Percentiles rank a stretch among this genome's conserved stretches.
Conservation (phyloP, 441 rosid species). For the Euphorbia corollata region DNA sequence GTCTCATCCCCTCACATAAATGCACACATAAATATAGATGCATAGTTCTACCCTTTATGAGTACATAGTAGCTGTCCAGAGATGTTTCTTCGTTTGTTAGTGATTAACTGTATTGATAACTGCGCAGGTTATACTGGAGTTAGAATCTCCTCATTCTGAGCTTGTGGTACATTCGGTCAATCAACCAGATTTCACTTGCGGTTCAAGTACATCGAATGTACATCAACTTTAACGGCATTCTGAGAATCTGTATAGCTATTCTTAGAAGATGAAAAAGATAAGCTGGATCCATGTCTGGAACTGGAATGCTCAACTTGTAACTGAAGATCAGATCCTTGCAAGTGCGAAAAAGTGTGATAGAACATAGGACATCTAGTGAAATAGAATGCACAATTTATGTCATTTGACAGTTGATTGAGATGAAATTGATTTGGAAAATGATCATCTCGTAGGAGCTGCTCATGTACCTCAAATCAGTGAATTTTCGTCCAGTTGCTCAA, state of each 20-base stretch:
- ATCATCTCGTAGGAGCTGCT: neutral
- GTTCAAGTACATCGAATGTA: conserved; percentile 42
- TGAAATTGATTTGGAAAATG: neutral
- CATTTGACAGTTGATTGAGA: neutral
- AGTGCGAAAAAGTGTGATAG: neutral
- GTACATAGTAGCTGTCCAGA: neutral
- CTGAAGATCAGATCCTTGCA: neutral
- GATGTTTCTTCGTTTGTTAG: neutral
- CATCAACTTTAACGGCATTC: conserved; percentile 29
- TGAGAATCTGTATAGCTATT: neutral
- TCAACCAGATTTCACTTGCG: conserved; percentile 54
- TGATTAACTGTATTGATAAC: conserved; percentile 8
- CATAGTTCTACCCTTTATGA: neutral
- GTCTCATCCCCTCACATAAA: neutral
- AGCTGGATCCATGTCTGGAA: neutral
- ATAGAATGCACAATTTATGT: neutral
- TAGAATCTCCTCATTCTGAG: conserved; percentile 50
- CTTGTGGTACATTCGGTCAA: conserved; percentile 47
- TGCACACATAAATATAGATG: neutral
- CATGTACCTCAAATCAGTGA: no score
- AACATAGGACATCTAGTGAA: neutral
- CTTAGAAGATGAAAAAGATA: neutral
- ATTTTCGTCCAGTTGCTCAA: no score
- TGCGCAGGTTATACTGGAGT: conserved; percentile 59
- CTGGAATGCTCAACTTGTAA: neutral